phyloP scores from a whole-genome alignment of 352 stramenopile genomes.

The Aphanomyces astaci region DNA sequence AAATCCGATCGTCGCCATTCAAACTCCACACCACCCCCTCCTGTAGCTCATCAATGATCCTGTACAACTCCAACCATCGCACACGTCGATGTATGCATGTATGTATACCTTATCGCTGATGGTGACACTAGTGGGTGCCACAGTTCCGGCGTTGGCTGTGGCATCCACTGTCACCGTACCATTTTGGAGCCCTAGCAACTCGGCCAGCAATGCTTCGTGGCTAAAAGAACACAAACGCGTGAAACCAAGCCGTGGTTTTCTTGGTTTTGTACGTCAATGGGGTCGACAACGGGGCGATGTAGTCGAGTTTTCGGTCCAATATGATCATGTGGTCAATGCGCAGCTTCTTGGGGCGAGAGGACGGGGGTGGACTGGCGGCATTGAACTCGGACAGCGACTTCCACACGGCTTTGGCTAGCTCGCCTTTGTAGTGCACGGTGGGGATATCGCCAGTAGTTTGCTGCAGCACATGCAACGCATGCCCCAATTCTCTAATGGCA shows the following conservation, averaged over 20 bases:
- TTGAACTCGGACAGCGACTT: slow-evolving; percentile 6
- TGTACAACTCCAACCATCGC: too few relatives aligned
- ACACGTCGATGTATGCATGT: too few relatives aligned
- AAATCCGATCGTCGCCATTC: slow-evolving; percentile 8
- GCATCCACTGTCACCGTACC: slow-evolving; percentile 11
- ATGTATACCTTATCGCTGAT: not conserved
- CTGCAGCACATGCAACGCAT: slow-evolving; percentile 10
- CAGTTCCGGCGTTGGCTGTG: not conserved
- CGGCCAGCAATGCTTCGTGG: slow-evolving; percentile 7
- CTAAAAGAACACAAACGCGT: not conserved
- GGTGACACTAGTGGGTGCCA: not conserved
- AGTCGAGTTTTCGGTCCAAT: slow-evolving; percentile 20
- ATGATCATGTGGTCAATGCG: slow-evolving; percentile 16
- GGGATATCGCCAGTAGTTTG: not conserved
- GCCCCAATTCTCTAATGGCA: slow-evolving; percentile 5
- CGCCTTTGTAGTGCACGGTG: slow-evolving; percentile 17
- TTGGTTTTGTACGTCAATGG: slow-evolving; percentile 3
- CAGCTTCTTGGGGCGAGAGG: slow-evolving; percentile 5
- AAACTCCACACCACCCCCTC: not conserved
- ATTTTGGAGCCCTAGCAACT: slow-evolving; percentile 7
- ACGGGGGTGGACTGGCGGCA: not conserved
- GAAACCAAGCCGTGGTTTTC: not conserved
- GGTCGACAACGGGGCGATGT: slow-evolving; percentile 15
- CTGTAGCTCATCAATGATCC: too few relatives aligned
- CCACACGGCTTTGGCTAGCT: slow-evolving; percentile 15